Conservation (phyloP, 495 filamentous ascomycete species). For the Daldinia decipiens region DNA sequence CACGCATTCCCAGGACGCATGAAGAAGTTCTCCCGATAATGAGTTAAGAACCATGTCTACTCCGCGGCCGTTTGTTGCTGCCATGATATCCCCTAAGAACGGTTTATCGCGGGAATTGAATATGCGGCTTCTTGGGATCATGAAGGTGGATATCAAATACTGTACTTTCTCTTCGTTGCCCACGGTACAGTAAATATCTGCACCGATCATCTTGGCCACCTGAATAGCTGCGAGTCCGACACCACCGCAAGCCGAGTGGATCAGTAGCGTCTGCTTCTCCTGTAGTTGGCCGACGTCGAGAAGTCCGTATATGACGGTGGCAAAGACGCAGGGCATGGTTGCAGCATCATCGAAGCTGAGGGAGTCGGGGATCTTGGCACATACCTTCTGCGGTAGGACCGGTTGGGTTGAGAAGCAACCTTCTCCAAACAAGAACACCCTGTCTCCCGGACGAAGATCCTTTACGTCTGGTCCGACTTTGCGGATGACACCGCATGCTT, state of each 20-base stretch:
- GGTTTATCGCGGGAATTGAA: conserved; percentile 51
- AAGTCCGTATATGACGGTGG: conserved; percentile 59
- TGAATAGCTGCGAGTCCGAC: conserved; percentile 69
- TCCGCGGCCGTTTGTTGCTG: conserved; percentile 56
- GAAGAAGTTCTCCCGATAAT: conserved; percentile 60
- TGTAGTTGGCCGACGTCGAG: conserved; percentile 44
- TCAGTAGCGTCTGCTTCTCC: conserved; percentile 60
- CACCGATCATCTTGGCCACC: conserved; percentile 59
- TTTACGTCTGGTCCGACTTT: neutral
- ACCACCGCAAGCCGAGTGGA: conserved; percentile 66
- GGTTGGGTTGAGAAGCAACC: neutral
- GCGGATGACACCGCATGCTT: neutral
- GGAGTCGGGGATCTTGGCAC: conserved; percentile 51
- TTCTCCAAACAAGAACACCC: neutral
- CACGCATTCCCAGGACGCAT: conserved; percentile 64
- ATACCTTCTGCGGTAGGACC: neutral
- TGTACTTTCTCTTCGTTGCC: conserved; percentile 53
- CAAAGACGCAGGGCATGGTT: conserved; percentile 58
- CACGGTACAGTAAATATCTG: conserved; percentile 61
- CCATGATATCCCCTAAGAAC: conserved; percentile 55
- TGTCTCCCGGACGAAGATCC: neutral
- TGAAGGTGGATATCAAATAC: conserved; percentile 50
- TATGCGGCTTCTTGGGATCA: conserved; percentile 58
- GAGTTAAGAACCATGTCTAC: conserved; percentile 65
- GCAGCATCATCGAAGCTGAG: conserved; percentile 57